Percentiles rank a stretch among this genome's conserved stretches.
These are phyloP conservation scores for Venturiaceae sp. DNA, from an alignment of 2,329 filamentous ascomycete genomes.

Conservation along the genomic window DNA sequence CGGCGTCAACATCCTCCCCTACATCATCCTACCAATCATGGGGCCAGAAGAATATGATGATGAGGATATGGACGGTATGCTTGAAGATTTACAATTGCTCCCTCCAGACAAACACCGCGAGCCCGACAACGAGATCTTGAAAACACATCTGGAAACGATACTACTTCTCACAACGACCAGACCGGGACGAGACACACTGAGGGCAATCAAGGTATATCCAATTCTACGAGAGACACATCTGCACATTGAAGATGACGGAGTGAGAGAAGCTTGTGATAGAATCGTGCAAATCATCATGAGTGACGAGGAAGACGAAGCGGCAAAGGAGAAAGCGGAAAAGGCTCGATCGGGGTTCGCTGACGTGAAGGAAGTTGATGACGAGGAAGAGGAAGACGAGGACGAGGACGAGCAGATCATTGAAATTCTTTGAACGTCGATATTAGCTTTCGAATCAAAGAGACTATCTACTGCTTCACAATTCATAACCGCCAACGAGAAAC, in stretches of 20 bases:
- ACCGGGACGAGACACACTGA: slow-evolving; percentile 63
- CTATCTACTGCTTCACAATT: too few relatives aligned
- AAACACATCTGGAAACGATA: slow-evolving; percentile 83
- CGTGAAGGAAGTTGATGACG: slow-evolving; percentile 15
- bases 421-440: slow-evolving; percentile 11
- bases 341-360: slow-evolving; percentile 3
- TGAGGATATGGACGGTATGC: slow-evolving; percentile 78
- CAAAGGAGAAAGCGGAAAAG: slow-evolving; percentile 27
- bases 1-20: slow-evolving; percentile 74
- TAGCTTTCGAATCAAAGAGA: background rate
- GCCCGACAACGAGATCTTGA: slow-evolving; percentile 62
- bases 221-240: slow-evolving; percentile 80
- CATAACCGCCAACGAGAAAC: too few relatives aligned
- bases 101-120: slow-evolving; percentile 86
- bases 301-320: slow-evolving; percentile 56
- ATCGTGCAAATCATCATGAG: slow-evolving; percentile 83
- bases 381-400: slow-evolving; percentile 18
- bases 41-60: slow-evolving; percentile 81
- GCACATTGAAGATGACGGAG: slow-evolving; percentile 65
- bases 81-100: slow-evolving; percentile 81
- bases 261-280: slow-evolving; percentile 77
- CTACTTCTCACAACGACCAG: slow-evolving; percentile 72
- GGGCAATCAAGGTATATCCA: slow-evolving; percentile 75
- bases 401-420: slow-evolving; percentile 33
- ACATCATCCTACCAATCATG: slow-evolving; percentile 78